phyloP scores from a whole-genome alignment of 192 early-diverging fungal species.

The Thamnidium elegans region DNA sequence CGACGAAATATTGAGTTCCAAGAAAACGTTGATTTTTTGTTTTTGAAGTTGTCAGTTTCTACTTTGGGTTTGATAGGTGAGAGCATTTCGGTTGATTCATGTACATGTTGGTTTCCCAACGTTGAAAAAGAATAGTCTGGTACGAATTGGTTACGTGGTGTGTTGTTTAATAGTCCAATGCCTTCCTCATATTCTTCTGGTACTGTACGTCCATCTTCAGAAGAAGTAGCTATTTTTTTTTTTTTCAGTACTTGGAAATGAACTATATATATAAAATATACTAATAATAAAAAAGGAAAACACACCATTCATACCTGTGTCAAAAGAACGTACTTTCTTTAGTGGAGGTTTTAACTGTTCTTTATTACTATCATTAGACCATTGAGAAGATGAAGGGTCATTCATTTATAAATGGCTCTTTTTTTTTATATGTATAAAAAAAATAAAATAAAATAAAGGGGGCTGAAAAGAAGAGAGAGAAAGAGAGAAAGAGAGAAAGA shows the following conservation, averaged over 20 bases:
- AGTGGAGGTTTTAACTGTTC: not conserved
- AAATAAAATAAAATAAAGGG: not conserved
- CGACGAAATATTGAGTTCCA: not conserved
- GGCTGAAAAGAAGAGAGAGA: not conserved
- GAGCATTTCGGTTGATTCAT: not conserved
- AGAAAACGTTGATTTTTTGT: not conserved
- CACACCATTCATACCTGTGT: not conserved
- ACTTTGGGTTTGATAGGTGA: not conserved
- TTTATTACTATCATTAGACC: not conserved
- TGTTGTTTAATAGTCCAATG: slow-evolving; percentile 11
- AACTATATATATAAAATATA: not conserved
- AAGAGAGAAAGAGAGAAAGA: no score
- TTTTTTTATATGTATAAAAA: no score
- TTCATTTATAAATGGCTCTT: not conserved
- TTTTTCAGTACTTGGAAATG: not conserved
- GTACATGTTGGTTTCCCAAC: not conserved
- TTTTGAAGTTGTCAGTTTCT: slow-evolving; percentile 2
- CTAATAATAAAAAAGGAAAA: slow-evolving; percentile 6
- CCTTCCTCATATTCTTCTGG: slow-evolving; percentile 24
- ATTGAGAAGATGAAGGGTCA: not conserved
- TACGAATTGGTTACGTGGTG: slow-evolving; percentile 4
- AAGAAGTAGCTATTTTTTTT: not conserved
- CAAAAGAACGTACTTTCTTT: slow-evolving; percentile 11
- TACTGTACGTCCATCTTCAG: slow-evolving; percentile 13
- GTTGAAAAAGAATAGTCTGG: not conserved